Percentiles rank a stretch among this genome's conserved stretches.
These are phyloP conservation scores for Kodamaea suecica DNA, from an alignment of 1,139 yeast species.

Conservation along the genomic window DNA sequence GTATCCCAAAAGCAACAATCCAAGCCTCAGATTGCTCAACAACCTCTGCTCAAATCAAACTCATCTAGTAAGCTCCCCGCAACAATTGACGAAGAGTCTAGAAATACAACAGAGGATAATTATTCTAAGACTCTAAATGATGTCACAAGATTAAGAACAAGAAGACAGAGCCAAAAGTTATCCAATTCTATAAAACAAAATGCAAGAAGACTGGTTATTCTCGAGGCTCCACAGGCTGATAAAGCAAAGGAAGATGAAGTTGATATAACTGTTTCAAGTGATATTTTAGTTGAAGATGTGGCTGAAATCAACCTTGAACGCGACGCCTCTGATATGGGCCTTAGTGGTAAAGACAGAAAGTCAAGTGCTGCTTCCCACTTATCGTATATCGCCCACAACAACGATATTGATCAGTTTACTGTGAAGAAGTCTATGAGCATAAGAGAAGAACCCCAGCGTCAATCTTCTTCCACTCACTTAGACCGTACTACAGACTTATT, in stretches of 20 bases:
- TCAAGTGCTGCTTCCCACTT: constrained; percentile 20
- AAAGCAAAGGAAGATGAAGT: constrained; percentile 26
- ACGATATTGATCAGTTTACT: constrained; percentile 35
- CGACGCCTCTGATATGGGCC: neutral
- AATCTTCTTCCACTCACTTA: constrained; percentile 32
- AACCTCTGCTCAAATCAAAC: neutral
- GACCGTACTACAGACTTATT: constrained; percentile 64
- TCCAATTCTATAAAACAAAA: constrained; percentile 53
- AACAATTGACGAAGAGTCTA: constrained; percentile 18
- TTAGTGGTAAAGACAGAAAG: constrained; percentile 12
- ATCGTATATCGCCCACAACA: constrained; percentile 21
- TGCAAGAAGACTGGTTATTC: constrained; percentile 43
- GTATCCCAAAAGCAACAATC: neutral
- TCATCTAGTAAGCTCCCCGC: neutral
- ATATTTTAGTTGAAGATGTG: constrained; percentile 9
- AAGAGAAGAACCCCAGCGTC: constrained; percentile 44
- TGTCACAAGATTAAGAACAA: constrained; percentile 71
- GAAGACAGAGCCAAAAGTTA: constrained; percentile 65
- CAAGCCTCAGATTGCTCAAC: neutral
- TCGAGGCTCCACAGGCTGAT: constrained; percentile 59
- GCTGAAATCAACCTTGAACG: neutral
- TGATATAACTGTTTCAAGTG: constrained; percentile 2
- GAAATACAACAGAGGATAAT: constrained; percentile 31
- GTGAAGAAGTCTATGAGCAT: constrained; percentile 39
- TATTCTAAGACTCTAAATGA: constrained; percentile 73